Evolutionary conservation across 2,329 filamentous ascomycete genomes (phyloP).

Genomic region (Passalora sequoiae): DNA sequence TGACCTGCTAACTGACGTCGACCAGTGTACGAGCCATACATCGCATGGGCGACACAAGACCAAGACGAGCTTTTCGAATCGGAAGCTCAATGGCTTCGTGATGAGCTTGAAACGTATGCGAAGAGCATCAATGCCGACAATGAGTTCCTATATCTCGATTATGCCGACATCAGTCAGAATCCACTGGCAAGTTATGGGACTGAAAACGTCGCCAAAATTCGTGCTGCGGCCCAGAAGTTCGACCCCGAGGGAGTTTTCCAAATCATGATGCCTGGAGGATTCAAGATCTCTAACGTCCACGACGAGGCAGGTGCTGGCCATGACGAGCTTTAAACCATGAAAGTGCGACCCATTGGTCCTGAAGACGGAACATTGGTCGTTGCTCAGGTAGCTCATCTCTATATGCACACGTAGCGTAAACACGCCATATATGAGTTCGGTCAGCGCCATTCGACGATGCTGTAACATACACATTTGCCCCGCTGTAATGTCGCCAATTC

Average conservation of each 20-base stretch:
- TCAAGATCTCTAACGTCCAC: slow-evolving; percentile 16
- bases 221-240: slow-evolving; percentile 11
- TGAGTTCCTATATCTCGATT: slow-evolving; percentile 18
- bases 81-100: slow-evolving; percentile 14
- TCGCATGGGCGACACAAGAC: slow-evolving; percentile 8
- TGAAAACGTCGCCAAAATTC: slow-evolving; percentile 17
- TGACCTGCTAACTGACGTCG: neutral
- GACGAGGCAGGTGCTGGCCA: neutral
- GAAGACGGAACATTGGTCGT: neutral
- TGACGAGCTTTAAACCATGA: neutral
- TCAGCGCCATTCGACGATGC: neutral
- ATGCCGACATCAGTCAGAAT: slow-evolving; percentile 16
- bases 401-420: neutral
- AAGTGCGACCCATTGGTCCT: neutral
- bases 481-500: no score
- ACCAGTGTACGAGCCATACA: slow-evolving; percentile 16
- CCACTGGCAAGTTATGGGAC: slow-evolving; percentile 16
- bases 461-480: no score
- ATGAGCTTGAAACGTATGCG: slow-evolving; percentile 11
- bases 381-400: neutral
- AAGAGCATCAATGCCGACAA: slow-evolving; percentile 9
- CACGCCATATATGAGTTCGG: neutral
- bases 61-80: slow-evolving; percentile 14
- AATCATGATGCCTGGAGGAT: slow-evolving; percentile 17
- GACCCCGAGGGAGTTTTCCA: slow-evolving; percentile 18